Conservation (phyloP, 148 eudicot species). For the Rhododendron henanense region DNA sequence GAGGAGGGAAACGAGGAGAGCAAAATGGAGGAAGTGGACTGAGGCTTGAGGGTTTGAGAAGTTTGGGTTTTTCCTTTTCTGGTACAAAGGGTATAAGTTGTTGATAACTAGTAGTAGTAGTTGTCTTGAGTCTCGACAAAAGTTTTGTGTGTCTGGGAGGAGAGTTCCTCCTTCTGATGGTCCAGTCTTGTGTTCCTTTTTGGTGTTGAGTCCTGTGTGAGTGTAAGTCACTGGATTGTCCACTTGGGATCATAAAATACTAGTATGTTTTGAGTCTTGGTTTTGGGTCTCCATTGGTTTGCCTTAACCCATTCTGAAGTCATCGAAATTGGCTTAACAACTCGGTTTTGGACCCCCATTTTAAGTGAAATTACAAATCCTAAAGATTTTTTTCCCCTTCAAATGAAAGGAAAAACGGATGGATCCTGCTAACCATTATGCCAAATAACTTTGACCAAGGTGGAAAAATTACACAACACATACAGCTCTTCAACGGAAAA, state of each 20-base stretch:
- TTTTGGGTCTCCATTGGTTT: background rate
- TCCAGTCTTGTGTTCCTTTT: background rate
- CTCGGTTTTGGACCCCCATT: too few species aligned
- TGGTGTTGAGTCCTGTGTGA: background rate
- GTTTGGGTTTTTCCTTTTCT: background rate
- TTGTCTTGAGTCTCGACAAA: background rate
- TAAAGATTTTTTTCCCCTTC: too few species aligned
- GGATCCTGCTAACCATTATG: too few species aligned
- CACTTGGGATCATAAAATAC: background rate
- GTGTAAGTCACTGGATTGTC: background rate
- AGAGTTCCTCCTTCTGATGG: background rate
- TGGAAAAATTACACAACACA: too few species aligned
- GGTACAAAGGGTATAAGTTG: background rate
- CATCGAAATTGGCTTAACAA: too few species aligned
- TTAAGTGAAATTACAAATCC: too few species aligned
- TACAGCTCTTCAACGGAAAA: too few species aligned
- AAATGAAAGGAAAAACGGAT: too few species aligned
- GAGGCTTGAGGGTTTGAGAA: background rate
- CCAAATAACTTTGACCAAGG: too few species aligned
- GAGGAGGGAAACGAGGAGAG: slow-evolving; percentile 84
- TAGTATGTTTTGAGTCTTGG: background rate
- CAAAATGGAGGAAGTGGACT: slow-evolving; percentile 96
- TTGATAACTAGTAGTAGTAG: background rate
- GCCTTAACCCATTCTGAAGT: background rate
- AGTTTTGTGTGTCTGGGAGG: background rate